A percentile compares a stretch with the other conserved stretches of the same genome.
Conservation (phyloP, 2,329 filamentous ascomycete genomes). For the Penicillium sp. region DNA sequence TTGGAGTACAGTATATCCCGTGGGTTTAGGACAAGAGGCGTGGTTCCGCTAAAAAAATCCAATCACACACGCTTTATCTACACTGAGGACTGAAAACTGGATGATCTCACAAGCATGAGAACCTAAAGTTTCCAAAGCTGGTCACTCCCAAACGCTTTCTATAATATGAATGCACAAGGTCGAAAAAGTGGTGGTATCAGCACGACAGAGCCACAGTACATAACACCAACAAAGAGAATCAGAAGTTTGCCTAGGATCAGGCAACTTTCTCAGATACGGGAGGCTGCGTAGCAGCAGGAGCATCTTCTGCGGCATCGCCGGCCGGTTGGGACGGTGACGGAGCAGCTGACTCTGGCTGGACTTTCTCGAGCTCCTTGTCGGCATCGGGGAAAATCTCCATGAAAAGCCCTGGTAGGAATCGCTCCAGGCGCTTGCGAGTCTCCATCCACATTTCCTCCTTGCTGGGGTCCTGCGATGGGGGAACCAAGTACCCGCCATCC, state of each 20-base stretch:
- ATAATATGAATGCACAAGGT: constrained; percentile 20
- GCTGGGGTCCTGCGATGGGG: constrained; percentile 57
- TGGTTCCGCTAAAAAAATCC: constrained; percentile 8
- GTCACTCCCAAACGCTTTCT: constrained; percentile 12
- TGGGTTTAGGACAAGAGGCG: background rate
- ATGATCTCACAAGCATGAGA: background rate
- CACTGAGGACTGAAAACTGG: constrained; percentile 12
- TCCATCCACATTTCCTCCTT: constrained; percentile 62
- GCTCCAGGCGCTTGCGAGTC: constrained; percentile 61
- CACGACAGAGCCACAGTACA: constrained; percentile 1
- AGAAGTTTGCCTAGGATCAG: constrained; percentile 7
- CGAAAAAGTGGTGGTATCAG: background rate
- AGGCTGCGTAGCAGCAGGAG: constrained; percentile 3
- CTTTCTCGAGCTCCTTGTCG: constrained; percentile 23
- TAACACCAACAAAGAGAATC: background rate
- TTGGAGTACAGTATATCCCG: no score
- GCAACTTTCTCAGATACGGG: constrained; percentile 6
- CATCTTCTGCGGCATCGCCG: constrained; percentile 10
- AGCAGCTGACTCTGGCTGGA: constrained; percentile 17
- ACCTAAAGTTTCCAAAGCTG: background rate
- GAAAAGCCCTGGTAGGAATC: constrained; percentile 63
- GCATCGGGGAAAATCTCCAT: constrained; percentile 58
- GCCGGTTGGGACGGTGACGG: constrained; percentile 23
- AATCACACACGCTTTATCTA: constrained; percentile 22
- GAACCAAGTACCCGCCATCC: constrained; percentile 79